These are phyloP conservation scores for Lasiodiplodia theobromae DNA, from an alignment of 2,329 filamentous ascomycete genomes.

Conservation along the genomic window DNA sequence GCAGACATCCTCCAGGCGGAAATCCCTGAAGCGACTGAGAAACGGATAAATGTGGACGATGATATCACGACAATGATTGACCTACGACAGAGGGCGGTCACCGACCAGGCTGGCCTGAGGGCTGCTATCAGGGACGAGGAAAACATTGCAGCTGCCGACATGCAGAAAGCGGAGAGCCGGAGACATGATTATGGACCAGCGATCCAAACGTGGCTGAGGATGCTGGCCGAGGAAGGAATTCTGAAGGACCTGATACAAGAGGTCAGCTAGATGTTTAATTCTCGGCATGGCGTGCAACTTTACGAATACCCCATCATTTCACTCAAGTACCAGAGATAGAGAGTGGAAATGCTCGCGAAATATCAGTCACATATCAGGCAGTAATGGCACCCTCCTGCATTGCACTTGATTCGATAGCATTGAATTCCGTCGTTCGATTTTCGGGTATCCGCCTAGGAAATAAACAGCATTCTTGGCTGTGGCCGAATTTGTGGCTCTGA, in stretches of 20 bases:
- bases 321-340: background rate
- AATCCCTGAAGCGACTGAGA: slow-evolving; percentile 32
- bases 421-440: background rate
- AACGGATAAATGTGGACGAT: slow-evolving; percentile 35
- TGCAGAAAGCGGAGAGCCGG: slow-evolving; percentile 61
- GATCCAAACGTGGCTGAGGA: slow-evolving; percentile 72
- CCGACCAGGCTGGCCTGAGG: slow-evolving; percentile 53
- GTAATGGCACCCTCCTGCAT: background rate
- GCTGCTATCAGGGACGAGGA: slow-evolving; percentile 60
- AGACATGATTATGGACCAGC: slow-evolving; percentile 74
- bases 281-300: background rate
- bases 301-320: background rate
- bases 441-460: background rate
- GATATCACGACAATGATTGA: slow-evolving; percentile 35
- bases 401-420: background rate
- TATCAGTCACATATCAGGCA: background rate
- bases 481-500: too few species aligned
- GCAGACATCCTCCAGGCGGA: slow-evolving; percentile 33
- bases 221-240: slow-evolving; percentile 68
- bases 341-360: background rate
- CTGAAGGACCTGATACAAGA: slow-evolving; percentile 27
- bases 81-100: slow-evolving; percentile 36
- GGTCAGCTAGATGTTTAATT: slow-evolving; percentile 7
- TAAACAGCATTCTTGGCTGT: too few species aligned
- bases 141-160: slow-evolving; percentile 55